phyloP scores from a whole-genome alignment of 805 yeast genomes.

The Barnettozyma sucrosica region DNA sequence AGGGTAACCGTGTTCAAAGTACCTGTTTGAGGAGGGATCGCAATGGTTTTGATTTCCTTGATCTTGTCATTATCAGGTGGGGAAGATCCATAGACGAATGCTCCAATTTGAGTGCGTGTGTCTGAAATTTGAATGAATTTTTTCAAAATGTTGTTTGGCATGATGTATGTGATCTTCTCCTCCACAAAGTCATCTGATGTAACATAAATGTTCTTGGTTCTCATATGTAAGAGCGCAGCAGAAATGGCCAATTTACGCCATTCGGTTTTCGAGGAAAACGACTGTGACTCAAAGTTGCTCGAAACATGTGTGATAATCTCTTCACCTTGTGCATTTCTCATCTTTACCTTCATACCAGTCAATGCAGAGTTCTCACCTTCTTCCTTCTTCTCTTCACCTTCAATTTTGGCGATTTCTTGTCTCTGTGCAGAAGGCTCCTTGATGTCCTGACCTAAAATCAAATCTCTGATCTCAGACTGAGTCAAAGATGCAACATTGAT shows the following conservation, averaged over 20 bases:
- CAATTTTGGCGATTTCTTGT: conserved; percentile 77
- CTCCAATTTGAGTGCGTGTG: conserved; percentile 76
- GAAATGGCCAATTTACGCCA: conserved; percentile 90
- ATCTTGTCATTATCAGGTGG: conserved; percentile 67
- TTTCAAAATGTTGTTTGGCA: conserved; percentile 77
- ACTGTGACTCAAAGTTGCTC: conserved; percentile 76
- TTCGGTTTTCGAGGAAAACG: conserved; percentile 77
- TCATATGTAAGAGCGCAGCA: conserved; percentile 61
- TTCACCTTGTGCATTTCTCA: conserved; percentile 92
- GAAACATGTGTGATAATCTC: conserved; percentile 93
- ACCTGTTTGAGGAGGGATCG: conserved; percentile 85
- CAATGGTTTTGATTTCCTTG: conserved; percentile 73
- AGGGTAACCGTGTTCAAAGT: conserved; percentile 46
- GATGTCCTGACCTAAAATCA: conserved; percentile 90
- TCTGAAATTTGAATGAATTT: conserved; percentile 80
- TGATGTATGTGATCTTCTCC: conserved; percentile 57
- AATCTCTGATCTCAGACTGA: conserved; percentile 88
- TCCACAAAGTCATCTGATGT: conserved; percentile 60
- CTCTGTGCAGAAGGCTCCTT: conserved; percentile 83
- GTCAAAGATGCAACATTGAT: conserved; percentile 85
- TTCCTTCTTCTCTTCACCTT: conserved; percentile 38
- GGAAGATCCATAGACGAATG: conserved; percentile 70
- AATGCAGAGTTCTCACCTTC: conserved; percentile 27
- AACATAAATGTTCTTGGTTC: conserved; percentile 70
- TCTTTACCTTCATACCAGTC: conserved; percentile 64